A percentile compares a stretch with the other conserved stretches of the same genome.
phyloP scores from a whole-genome alignment of 345 rosid genomes.

The Clarkia xantiana region DNA sequence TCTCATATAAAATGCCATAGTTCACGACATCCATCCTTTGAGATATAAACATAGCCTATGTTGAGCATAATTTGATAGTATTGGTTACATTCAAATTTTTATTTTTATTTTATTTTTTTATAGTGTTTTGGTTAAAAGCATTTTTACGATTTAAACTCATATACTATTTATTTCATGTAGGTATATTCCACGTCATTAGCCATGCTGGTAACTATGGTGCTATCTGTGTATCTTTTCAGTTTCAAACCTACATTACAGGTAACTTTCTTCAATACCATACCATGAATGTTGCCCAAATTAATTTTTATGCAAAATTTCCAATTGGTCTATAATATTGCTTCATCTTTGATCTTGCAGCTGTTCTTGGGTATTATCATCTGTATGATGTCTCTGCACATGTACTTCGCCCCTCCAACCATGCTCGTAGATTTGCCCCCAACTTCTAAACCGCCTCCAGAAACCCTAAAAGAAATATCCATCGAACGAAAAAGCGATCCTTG shows the following conservation, averaged over 20 bases:
- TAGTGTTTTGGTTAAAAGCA: not conserved
- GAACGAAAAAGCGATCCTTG: slow-evolving; percentile 45
- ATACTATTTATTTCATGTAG: slow-evolving; percentile 13
- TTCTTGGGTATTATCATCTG: slow-evolving; percentile 85
- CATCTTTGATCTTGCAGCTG: slow-evolving; percentile 42
- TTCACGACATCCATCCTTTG: too few species aligned
- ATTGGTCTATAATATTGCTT: not conserved
- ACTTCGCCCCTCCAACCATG: slow-evolving; percentile 63
- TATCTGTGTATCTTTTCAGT: slow-evolving; percentile 52
- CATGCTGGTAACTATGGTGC: slow-evolving; percentile 69
- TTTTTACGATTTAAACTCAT: not conserved
- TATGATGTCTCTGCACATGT: slow-evolving; percentile 95
- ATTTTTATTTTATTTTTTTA: too few species aligned
- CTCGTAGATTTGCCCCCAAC: slow-evolving; percentile 49
- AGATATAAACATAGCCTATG: too few species aligned
- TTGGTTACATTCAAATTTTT: too few species aligned
- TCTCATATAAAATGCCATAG: too few species aligned
- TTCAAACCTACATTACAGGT: slow-evolving; percentile 73
- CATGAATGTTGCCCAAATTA: not conserved
- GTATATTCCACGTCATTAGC: slow-evolving; percentile 87
- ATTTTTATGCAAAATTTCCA: too few species aligned
- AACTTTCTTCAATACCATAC: slow-evolving; percentile 1
- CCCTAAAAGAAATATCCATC: slow-evolving; percentile 35
- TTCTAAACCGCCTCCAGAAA: slow-evolving; percentile 35
- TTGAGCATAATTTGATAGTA: too few species aligned